Base-by-base conservation (phyloP, 2,329 filamentous ascomycete species). In the Neopestalotiopsis rosae region DNA sequence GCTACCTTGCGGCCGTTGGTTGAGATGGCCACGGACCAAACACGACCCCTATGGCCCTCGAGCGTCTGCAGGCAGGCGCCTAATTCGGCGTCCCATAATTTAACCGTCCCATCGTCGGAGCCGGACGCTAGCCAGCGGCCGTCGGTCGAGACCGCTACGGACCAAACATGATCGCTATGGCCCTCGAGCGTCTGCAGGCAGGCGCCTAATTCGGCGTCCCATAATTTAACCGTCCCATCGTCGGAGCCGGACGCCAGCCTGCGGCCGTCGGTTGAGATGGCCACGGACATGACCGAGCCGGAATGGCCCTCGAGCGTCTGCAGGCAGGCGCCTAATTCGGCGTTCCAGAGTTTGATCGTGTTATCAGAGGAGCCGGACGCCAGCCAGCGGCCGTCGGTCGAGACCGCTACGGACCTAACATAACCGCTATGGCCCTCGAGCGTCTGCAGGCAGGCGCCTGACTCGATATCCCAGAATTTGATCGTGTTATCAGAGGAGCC, bases 241-340 rank as follows among this genome's bases (percentile, higher is more conserved):
- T 20, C 17, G 12, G 72, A 74, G 7, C 49, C 73, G 30, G 72
- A 74, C 58, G 68, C 81, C 82, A 66, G 10, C 14, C 52, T 7
- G n/a, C n/a, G n/a, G n/a, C n/a, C n/a, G 4, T 66, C 5, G 17
- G 66, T 68, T 69, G 13, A 68, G 40, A 13, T 28, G 81, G 65
- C 34, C 24, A 32, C 32, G 6, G 28, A 62, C 17, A 72, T 63
- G 10, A 62, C 49, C 20, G 38, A 20, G 52, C 30, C 45, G 20
- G 20, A 49, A 64, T 71, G 67, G 56, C 69, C 70, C 49, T 72
- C 45, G 59, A 75, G 68, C 56, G 70, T 72, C 28, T 71, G 71
- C 52, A 71, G 20, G 49, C 17, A 24, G 28, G 20, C 13, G 42
- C 42, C 65, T 9, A 58, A 28, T 10, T 61, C 17, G 14, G 58